Conservation (phyloP, 1,284 basidiomycete species). For the Rhodotorula glutinis region DNA sequence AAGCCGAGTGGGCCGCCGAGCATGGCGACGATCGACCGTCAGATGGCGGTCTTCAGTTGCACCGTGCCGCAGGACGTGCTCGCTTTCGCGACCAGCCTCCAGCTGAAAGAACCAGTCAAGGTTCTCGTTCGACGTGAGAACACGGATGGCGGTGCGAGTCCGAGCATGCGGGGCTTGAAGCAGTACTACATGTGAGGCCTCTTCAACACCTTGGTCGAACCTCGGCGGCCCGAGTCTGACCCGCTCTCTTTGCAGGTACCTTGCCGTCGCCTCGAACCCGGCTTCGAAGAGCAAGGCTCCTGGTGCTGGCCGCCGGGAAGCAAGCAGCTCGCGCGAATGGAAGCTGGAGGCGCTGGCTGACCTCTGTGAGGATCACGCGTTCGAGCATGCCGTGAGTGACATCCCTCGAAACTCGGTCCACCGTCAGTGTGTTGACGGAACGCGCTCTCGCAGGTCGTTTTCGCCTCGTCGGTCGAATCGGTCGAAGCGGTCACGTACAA, state of each 20-base stretch:
- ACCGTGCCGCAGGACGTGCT: constrained; percentile 84
- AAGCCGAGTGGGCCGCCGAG: constrained; percentile 39
- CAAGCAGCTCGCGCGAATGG: constrained; percentile 64
- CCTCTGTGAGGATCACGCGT: constrained; percentile 73
- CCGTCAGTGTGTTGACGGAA: neutral
- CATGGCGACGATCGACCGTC: constrained; percentile 64
- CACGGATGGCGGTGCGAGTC: constrained; percentile 2
- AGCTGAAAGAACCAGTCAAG: constrained; percentile 88
- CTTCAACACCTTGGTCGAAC: neutral
- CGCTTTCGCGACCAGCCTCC: constrained; percentile 80
- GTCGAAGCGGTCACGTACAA: constrained; percentile 50
- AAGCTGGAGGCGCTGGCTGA: constrained; percentile 93
- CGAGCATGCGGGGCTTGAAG: constrained; percentile 57
- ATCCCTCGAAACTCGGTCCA: constrained; percentile 47
- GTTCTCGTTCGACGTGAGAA: constrained; percentile 95
- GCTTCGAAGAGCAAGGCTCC: constrained; percentile 21
- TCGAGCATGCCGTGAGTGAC: constrained; percentile 60
- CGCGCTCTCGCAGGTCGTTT: constrained; percentile 41
- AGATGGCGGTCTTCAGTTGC: constrained; percentile 87
- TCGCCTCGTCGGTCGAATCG: constrained; percentile 44
- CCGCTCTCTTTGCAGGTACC: constrained; percentile 19
- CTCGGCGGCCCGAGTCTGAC: neutral
- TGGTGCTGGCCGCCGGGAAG: constrained; percentile 31
- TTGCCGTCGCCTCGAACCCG: constrained; percentile 32
- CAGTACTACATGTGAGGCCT: constrained; percentile 78